A percentile compares a stretch with the other conserved stretches of the same genome.
Evolutionary conservation across 1,139 yeast genomes (phyloP).

Genomic region (Sugiyamaella paludigena): DNA sequence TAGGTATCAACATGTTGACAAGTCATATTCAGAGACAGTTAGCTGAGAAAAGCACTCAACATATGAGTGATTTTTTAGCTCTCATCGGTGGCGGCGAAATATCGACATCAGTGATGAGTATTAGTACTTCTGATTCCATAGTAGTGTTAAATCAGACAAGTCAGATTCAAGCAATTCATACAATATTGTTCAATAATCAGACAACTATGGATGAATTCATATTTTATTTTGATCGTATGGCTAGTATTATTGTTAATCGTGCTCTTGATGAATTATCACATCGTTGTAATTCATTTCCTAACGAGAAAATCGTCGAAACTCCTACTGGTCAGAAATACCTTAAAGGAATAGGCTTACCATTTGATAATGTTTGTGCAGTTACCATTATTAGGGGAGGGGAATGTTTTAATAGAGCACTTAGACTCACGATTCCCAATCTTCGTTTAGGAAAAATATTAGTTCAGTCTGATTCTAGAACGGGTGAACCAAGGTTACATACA

Average conservation of each 20-base stretch:
- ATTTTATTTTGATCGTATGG: conserved; percentile 79
- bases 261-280: conserved; percentile 83
- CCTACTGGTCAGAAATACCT: conserved; percentile 41
- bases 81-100: conserved; percentile 45
- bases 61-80: conserved; percentile 55
- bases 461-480: conserved; percentile 83
- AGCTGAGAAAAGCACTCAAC: conserved; percentile 59
- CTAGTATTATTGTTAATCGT: conserved; percentile 61
- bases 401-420: conserved; percentile 76
- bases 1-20: conserved; percentile 77
- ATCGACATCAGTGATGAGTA: conserved; percentile 18
- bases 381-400: conserved; percentile 89
- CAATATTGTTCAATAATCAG: conserved; percentile 57
- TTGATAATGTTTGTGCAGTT: conserved; percentile 62
- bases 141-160: conserved; percentile 51
- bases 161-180: conserved; percentile 70
- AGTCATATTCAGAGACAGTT: conserved; percentile 77
- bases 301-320: conserved; percentile 61
- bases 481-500: conserved; percentile 89
- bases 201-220: conserved; percentile 74
- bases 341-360: conserved; percentile 43
- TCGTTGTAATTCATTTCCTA: conserved; percentile 68
- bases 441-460: conserved; percentile 79
- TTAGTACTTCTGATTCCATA: conserved; percentile 24
- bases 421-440: conserved; percentile 73